Conservation (phyloP, 768 basidiomycete species). For the Suillus sp. region DNA sequence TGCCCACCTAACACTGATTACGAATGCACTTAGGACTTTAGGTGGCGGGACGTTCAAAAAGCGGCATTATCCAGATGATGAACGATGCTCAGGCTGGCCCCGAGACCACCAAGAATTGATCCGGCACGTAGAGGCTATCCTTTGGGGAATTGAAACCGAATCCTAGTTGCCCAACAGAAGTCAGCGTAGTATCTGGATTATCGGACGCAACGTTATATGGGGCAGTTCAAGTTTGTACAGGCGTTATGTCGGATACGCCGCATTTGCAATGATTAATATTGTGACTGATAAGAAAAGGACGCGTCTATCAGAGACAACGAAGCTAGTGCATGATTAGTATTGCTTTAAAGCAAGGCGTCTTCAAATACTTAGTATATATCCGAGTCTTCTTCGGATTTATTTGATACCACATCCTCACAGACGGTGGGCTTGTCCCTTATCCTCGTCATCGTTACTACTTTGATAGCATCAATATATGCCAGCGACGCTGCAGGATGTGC, state of each 20-base stretch:
- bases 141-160: background rate
- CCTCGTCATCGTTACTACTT: background rate
- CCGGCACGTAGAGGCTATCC: background rate
- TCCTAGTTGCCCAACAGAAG: background rate
- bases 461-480: background rate
- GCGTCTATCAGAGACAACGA: background rate
- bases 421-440: background rate
- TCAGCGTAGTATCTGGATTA: background rate
- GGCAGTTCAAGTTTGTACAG: background rate
- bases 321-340: background rate
- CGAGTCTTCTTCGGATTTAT: background rate
- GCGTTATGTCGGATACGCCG: background rate
- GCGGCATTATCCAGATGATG: background rate
- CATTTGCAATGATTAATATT: background rate
- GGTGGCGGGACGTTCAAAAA: background rate
- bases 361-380: background rate
- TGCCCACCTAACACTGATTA: background rate
- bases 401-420: background rate
- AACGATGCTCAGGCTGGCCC: background rate
- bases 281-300: background rate
- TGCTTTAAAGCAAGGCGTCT: background rate
- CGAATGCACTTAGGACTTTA: background rate
- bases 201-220: background rate
- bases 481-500: background rate
- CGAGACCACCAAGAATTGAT: background rate